Evolutionary conservation across 1,139 yeast genomes (phyloP), one percentile per base, ranked within the genome.

Genomic region (Geotrichum fermentans): DNA sequence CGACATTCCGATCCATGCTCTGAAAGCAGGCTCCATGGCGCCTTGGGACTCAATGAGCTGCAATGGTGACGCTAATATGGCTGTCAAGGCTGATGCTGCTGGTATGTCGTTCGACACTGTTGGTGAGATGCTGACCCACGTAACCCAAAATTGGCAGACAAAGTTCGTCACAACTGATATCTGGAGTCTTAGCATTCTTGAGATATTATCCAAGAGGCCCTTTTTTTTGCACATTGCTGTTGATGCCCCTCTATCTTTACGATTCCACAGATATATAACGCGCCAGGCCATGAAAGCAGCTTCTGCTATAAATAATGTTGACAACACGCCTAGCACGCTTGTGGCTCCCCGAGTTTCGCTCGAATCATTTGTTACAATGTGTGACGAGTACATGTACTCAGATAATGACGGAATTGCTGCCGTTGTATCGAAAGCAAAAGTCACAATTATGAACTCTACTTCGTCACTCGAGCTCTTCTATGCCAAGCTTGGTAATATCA

Each of bases 221-320:
- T 92, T 88, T 63, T 88, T 90, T 61, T 73, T 89, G 28, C 95
- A 89, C 59, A 63, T 92, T 2, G 76, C 88, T 7, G 73, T 89
- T 2, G 96, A 88, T 61, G 89, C 96, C 0, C 87, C 96, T 0
- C 55, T 83, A 2, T 18, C 38, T 10, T 13, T 22, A n/a, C 11
- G 38, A 32, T 41, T 37, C 30, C n/a, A 11, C 36, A 8, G 37
- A 30, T 41, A 20, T 21, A 10, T 32, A 2, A 41, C 32, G 21
- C 3, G 43, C 28, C n/a, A 18, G 33, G 22, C 43, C 6, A 6
- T 24, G 28, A 10, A 24, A 24, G 10, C 6, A 6, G 28, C 28
- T 6, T 6, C 28, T 10, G 8, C 28, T 6, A 24, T 6, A 6
- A 24, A 24, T 24, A 10, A 6, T 6, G 10, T 10, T 6, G 10